Conservation (phyloP, 23 red algal species). For the Chondrus crispus region DNA sequence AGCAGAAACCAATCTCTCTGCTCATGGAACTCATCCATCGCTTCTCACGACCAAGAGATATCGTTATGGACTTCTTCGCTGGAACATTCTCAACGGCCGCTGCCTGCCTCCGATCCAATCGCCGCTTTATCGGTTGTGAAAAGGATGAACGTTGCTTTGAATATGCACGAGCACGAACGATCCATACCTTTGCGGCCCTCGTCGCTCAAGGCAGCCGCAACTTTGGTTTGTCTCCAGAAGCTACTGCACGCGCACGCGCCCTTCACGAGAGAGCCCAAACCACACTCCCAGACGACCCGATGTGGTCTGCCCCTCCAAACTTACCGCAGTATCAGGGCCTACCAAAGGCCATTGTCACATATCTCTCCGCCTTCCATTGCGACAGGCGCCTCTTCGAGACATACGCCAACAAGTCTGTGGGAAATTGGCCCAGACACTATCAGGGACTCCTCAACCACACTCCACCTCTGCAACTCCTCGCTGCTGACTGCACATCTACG, state of each 20-base stretch:
- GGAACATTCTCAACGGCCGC: background rate
- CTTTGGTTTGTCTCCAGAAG: too few species aligned
- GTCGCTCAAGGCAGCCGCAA: background rate
- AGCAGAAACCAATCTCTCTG: background rate
- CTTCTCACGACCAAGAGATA: background rate
- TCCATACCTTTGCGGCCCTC: background rate
- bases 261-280: too few species aligned
- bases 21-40: background rate
- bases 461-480: background rate
- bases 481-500: background rate
- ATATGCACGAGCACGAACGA: background rate
- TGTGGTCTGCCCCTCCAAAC: background rate
- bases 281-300: too few species aligned
- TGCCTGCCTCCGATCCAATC: background rate
- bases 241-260: too few species aligned
- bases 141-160: background rate
- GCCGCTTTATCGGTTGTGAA: background rate
- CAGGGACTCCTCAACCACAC: background rate
- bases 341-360: background rate
- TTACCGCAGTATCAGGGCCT: constrained; percentile 6
- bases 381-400: background rate
- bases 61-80: background rate
- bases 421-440: background rate
- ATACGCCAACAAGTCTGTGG: background rate
- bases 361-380: background rate